Evolutionary conservation across 352 stramenopile species (phyloP), one percentile per base, ranked within the genome.

Genomic region (Pythium insidiosum): DNA sequence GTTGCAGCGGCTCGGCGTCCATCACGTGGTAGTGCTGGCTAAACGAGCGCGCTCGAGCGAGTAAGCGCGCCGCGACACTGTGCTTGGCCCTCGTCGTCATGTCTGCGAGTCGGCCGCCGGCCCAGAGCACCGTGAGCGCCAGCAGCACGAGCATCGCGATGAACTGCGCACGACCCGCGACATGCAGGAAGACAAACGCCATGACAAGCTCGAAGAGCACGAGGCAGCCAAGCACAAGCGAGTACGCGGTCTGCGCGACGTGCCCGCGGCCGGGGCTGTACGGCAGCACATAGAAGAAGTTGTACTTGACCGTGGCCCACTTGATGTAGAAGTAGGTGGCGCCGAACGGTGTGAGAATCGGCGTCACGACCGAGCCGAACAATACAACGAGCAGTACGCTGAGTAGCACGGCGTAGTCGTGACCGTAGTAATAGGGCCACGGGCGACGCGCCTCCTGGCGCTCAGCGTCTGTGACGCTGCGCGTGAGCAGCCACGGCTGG

Each of bases 261-360:
- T 88, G 68, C 19, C 73, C 77, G 19, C 72, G 67, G 6, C 79
- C 79, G 5, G 76, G 59, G 20, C 58, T 88, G 52, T 79, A 83
- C 11, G 75, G 73, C 18, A 82, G 45, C 22, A 91, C 79, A 38
- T 91, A 91, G 9, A 91, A 38, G 38, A 84, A 76, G 43, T 88
- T 88, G 65, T 91, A 91, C 68, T 91, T 91, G 47, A 65, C 77
- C 6, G 71, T 76, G 26, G 38, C 30, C 34, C 65, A 78, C 46
- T 88, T 87, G 54, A 91, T 54, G 49, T 84, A 88, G 50, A 91
- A 91, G 59, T 83, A 91, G 15, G 88, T 46, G 18, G 75, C 76
- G 5, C 73, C 79, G 34, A 91, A 88, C 4, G 72, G 79, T 13
- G 76, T 88, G 43, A 91, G 64, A 47, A 89, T 63, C 4, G 76